These are phyloP conservation scores for Tolypocladium sp. DNA, from an alignment of 2,329 filamentous ascomycete genomes.

Conservation along the genomic window DNA sequence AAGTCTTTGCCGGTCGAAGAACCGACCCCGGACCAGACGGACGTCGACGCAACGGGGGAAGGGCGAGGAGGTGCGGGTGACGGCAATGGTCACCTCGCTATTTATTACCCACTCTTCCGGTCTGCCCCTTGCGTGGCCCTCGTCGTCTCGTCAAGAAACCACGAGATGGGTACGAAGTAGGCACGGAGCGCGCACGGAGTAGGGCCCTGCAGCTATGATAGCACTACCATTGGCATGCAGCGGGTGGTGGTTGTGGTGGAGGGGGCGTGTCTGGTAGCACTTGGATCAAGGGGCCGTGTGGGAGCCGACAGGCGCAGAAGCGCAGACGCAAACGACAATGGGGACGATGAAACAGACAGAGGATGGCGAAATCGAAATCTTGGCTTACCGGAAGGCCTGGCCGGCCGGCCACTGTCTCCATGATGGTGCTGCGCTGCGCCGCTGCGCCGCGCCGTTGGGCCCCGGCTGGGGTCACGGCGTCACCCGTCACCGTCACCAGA, in stretches of 20 bases:
- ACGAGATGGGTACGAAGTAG: neutral
- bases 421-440: neutral
- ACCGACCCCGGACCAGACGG: neutral
- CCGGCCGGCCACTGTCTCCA: neutral
- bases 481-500: neutral
- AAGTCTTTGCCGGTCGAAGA: conserved; percentile 1
- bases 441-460: neutral
- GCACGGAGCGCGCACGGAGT: neutral
- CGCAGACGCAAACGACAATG: neutral
- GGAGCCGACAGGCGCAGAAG: neutral
- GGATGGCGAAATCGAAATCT: neutral
- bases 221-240: neutral
- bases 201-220: neutral
- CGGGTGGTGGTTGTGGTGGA: neutral
- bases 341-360: neutral
- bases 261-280: neutral
- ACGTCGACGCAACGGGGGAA: neutral
- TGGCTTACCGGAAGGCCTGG: conserved; percentile 1
- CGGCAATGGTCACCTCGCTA: neutral
- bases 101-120: neutral
- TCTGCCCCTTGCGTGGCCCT: neutral
- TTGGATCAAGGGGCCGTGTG: neutral
- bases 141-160: neutral
- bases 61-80: neutral
- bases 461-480: neutral